These are phyloP conservation scores for Neopestalotiopsis clavispora DNA, from an alignment of 2,329 filamentous ascomycete genomes.

Conservation along the genomic window DNA sequence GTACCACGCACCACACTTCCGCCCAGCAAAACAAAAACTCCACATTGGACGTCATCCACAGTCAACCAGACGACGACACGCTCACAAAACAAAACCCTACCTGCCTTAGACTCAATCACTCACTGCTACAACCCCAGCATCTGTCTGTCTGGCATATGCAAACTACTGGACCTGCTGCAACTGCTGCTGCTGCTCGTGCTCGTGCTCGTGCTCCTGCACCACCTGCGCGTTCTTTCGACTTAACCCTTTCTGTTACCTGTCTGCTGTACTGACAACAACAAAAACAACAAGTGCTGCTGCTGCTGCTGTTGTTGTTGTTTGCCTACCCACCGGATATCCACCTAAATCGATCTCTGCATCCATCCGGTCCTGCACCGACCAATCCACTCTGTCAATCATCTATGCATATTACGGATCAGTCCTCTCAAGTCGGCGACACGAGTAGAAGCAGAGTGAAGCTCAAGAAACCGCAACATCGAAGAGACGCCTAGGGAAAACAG, in stretches of 20 bases:
- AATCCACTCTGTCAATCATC: background rate
- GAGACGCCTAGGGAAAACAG: background rate
- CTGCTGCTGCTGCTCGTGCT: no score
- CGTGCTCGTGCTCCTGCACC: background rate
- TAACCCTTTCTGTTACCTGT: background rate
- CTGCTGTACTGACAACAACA: background rate
- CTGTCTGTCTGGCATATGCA: background rate
- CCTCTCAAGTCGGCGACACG: background rate
- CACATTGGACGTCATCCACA: conserved; percentile 14
- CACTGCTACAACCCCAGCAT: background rate
- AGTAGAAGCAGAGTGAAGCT: background rate
- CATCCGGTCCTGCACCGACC: background rate
- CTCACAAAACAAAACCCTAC: conserved; percentile 5
- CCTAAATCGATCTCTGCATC: background rate
- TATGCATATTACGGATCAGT: background rate
- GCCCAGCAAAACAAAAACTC: conserved; percentile 10
- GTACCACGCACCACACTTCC: background rate
- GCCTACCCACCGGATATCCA: background rate
- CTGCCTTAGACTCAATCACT: background rate
- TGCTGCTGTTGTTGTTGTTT: background rate
- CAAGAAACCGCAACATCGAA: background rate
- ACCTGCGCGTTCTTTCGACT: background rate
- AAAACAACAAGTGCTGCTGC: no score
- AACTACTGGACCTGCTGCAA: background rate
- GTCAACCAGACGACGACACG: conserved; percentile 18